phyloP scores from a whole-genome alignment of 73 alveolate species.

The Uronychia binucleata region DNA sequence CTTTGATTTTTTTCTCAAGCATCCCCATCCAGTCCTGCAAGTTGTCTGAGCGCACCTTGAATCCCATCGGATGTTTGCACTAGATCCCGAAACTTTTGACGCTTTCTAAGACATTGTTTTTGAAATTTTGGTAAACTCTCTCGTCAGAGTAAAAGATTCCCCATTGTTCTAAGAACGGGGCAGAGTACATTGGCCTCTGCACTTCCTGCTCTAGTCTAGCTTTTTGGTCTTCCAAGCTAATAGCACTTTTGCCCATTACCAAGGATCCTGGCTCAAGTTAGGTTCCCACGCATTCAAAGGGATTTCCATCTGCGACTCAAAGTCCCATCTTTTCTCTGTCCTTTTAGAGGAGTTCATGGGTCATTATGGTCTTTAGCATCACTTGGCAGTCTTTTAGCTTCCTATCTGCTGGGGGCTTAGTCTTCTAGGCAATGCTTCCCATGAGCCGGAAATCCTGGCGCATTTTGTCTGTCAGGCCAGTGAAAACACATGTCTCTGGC shows the following conservation, averaged over 20 bases:
- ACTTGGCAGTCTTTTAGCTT: not conserved
- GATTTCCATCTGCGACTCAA: no score
- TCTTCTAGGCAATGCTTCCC: not conserved
- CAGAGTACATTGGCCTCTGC: not conserved
- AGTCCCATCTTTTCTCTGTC: no score
- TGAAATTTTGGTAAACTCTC: not conserved
- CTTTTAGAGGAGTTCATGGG: no score
- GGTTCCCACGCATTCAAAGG: not conserved
- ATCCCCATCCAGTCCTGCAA: no score
- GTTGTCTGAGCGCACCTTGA: no score
- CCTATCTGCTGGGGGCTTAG: not conserved
- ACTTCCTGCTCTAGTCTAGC: not conserved
- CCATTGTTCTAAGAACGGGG: not conserved
- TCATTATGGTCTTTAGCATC: no score
- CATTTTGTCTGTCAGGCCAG: constrained; percentile 68
- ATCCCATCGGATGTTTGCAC: no score
- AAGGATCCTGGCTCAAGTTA: not conserved
- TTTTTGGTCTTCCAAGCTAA: not conserved
- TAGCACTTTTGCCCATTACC: not conserved
- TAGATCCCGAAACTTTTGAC: no score
- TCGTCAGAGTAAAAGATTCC: not conserved
- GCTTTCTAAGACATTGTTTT: no score
- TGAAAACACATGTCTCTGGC: constrained; percentile 73
- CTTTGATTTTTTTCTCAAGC: no score
- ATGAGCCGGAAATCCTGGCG: not conserved